Conservation (phyloP, 225 moss, liverwort and hornwort species). For the Ulota crispa region DNA sequence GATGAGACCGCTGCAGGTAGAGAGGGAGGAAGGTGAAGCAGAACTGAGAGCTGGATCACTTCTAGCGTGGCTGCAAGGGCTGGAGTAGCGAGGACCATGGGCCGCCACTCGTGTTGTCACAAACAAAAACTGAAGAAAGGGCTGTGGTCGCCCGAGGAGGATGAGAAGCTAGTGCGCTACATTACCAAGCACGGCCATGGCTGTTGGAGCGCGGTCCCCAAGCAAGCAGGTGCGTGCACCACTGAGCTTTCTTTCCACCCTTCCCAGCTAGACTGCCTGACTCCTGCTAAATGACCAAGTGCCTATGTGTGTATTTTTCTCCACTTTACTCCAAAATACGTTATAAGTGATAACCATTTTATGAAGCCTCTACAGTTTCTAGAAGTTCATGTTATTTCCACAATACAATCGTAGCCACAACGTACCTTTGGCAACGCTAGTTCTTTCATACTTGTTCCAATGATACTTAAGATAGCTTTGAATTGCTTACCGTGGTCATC, state of each 20-base stretch:
- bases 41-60: not conserved
- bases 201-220: constrained; percentile 98
- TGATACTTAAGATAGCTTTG: not conserved
- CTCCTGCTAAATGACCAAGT: not conserved
- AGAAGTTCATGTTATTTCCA: not conserved
- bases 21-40: constrained; percentile 18
- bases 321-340: too few relatives aligned
- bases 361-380: not conserved
- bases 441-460: not conserved
- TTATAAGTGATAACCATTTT: too few relatives aligned
- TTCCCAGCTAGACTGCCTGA: not conserved
- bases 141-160: constrained; percentile 97
- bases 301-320: not conserved
- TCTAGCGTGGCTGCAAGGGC: too few relatives aligned
- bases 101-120: constrained; percentile 87
- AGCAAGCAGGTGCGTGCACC: constrained; percentile 72
- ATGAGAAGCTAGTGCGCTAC: constrained; percentile 86
- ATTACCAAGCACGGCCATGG: constrained; percentile 90
- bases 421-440: not conserved
- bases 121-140: constrained; percentile 96
- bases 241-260: not conserved
- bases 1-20: constrained; percentile 27
- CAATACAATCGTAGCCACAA: too few relatives aligned
- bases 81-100: constrained; percentile 49
- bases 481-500: not conserved